Percentiles rank a stretch among this genome's conserved stretches.
These are phyloP conservation scores for Irpex lacteus DNA, from an alignment of 1,284 basidiomycete genomes.

Conservation along the genomic window DNA sequence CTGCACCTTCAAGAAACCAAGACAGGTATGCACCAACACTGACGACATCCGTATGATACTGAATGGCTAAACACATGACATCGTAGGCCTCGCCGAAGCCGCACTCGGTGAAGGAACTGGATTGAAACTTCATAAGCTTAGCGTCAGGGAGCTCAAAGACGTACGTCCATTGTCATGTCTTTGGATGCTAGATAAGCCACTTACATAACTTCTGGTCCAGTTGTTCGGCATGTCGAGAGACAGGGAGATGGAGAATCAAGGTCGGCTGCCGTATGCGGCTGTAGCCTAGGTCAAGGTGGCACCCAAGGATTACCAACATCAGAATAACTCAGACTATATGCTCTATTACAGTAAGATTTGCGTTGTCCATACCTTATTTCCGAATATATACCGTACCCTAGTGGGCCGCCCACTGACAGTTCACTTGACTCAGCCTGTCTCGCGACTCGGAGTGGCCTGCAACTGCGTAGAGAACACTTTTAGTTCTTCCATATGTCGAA, in stretches of 20 bases:
- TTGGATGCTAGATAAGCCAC: not conserved
- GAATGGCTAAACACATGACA: too few relatives aligned
- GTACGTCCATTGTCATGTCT: not conserved
- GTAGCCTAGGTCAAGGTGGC: not conserved
- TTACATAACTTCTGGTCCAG: not conserved
- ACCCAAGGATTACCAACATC: too few relatives aligned
- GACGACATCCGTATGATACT: too few relatives aligned
- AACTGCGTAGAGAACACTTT: too few relatives aligned
- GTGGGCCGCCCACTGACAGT: too few relatives aligned
- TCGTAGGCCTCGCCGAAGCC: constrained; percentile 52
- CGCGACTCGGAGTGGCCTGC: too few relatives aligned
- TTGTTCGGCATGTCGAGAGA: constrained; percentile 14
- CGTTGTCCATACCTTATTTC: too few relatives aligned
- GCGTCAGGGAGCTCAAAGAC: constrained; percentile 58
- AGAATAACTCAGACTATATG: too few relatives aligned
- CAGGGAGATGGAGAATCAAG: not conserved
- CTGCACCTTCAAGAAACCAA: constrained; percentile 65
- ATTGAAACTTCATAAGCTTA: constrained; percentile 55
- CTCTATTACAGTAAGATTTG: too few relatives aligned
- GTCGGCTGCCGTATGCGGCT: not conserved
- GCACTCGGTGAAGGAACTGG: constrained; percentile 65
- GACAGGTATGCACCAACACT: constrained; percentile 34
- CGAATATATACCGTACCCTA: too few relatives aligned
- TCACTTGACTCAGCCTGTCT: too few relatives aligned
- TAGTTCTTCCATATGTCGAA: too few relatives aligned